These are phyloP conservation scores for Neurospora tetraspora DNA, from an alignment of 495 filamentous ascomycete genomes.

Conservation along the genomic window DNA sequence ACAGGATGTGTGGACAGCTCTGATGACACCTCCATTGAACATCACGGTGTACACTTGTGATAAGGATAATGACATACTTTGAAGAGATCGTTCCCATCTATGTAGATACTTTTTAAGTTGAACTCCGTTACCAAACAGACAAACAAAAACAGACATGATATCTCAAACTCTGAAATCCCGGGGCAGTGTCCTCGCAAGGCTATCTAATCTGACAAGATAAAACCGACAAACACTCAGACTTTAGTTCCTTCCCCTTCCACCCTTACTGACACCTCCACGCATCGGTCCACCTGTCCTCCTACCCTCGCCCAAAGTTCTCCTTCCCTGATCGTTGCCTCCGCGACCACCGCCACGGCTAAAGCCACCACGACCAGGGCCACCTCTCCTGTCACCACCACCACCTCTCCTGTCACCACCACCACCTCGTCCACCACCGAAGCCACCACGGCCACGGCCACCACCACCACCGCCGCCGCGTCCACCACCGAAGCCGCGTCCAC, in stretches of 20 bases:
- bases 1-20: not conserved
- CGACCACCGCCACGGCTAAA: slow-evolving; percentile 3
- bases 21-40: not conserved
- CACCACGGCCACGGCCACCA: slow-evolving; percentile 7
- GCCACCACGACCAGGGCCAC: slow-evolving; percentile 3
- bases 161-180: not conserved
- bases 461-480: slow-evolving; percentile 22
- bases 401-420: slow-evolving; percentile 1
- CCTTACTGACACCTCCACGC: not conserved
- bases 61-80: not conserved
- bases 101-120: not conserved
- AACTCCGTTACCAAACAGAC: not conserved
- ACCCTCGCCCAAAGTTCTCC: not conserved
- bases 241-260: not conserved
- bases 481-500: slow-evolving; percentile 12
- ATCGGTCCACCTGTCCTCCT: not conserved
- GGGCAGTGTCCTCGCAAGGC: not conserved
- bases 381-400: slow-evolving; percentile 2
- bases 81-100: not conserved
- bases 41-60: not conserved
- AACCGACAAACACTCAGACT: not conserved
- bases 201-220: not conserved
- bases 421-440: slow-evolving; percentile 6
- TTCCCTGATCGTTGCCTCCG: slow-evolving; percentile 5
- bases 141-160: not conserved